A percentile compares a stretch with the other conserved stretches of the same genome.
Conservation (phyloP, 2,329 filamentous ascomycete genomes). For the Dendrostoma leiphaemia region DNA sequence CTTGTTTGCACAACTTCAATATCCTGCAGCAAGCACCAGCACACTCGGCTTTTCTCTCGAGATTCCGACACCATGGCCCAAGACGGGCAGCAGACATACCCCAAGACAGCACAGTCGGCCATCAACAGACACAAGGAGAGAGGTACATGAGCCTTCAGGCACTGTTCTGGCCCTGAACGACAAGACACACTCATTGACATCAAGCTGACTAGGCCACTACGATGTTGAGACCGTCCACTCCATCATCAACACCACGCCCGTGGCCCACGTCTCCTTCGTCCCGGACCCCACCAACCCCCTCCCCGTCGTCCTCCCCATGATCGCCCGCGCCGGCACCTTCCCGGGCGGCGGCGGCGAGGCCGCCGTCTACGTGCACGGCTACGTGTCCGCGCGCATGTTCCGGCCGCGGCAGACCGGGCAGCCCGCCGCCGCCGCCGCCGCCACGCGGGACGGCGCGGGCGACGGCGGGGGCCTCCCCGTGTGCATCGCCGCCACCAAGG, state of each 20-base stretch:
- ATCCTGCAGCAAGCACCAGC: background rate
- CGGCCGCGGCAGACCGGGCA: conserved; percentile 52
- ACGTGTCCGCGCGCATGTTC: conserved; percentile 76
- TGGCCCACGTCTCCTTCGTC: conserved; percentile 80
- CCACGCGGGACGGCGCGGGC: background rate
- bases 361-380: conserved; percentile 80
- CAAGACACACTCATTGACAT: background rate
- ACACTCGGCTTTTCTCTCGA: background rate
- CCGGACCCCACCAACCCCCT: conserved; percentile 60
- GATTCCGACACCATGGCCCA: conserved; percentile 9
- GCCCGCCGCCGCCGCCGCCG: conserved; percentile 6
- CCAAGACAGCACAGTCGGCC: conserved; percentile 14
- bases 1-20: background rate
- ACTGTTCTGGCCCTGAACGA: background rate
- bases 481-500: conserved; percentile 67
- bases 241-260: conserved; percentile 71
- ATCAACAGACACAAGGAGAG: conserved; percentile 19
- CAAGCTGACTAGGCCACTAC: conserved; percentile 57
- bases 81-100: conserved; percentile 3
- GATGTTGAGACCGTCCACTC: conserved; percentile 69
- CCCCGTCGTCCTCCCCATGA: conserved; percentile 79
- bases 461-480: conserved; percentile 58
- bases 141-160: conserved; percentile 1
- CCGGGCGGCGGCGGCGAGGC: conserved; percentile 60
- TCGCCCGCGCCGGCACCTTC: conserved; percentile 78